These are phyloP conservation scores for Zalaria sp. DNA, from an alignment of 2,329 filamentous ascomycete species.

Conservation along the genomic window DNA sequence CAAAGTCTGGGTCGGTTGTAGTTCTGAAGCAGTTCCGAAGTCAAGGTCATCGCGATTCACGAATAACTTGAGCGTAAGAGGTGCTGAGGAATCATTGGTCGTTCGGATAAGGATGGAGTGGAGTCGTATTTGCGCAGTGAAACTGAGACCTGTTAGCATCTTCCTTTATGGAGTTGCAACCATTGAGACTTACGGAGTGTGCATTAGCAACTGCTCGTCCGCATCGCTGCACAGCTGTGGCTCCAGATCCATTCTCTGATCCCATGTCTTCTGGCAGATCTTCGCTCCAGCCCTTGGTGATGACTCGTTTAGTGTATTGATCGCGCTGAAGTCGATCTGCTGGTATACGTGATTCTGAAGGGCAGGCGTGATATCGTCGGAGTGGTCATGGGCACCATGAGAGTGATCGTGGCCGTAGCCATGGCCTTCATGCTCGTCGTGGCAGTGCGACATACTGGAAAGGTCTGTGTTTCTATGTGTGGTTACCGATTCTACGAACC, in stretches of 20 bases:
- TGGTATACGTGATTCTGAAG: constrained; percentile 83
- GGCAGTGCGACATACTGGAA: constrained; percentile 29
- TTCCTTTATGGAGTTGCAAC: not conserved
- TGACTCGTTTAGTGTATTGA: constrained; percentile 76
- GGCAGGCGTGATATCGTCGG: constrained; percentile 81
- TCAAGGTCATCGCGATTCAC: constrained; percentile 79
- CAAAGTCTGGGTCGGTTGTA: constrained; percentile 58
- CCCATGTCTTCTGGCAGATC: constrained; percentile 84
- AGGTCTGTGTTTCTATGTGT: not conserved
- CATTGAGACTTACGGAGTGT: constrained; percentile 55
- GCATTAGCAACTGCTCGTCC: constrained; percentile 89
- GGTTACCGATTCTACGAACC: too few relatives aligned
- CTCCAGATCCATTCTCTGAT: constrained; percentile 53
- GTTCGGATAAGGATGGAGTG: constrained; percentile 80
- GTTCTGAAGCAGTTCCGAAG: constrained; percentile 60
- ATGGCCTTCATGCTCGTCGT: constrained; percentile 30
- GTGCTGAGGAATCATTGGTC: constrained; percentile 54
- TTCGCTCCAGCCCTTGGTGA: constrained; percentile 51
- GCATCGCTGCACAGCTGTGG: constrained; percentile 75
- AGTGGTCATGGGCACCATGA: constrained; percentile 64
- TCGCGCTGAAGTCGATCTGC: constrained; percentile 77
- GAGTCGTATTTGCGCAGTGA: constrained; percentile 85
- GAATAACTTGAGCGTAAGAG: constrained; percentile 73
- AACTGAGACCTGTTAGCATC: constrained; percentile 39
- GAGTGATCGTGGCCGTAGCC: constrained; percentile 38